Conservation (phyloP, 192 early-diverging fungal genomes). For the Rhizoclosmatium sp. region DNA sequence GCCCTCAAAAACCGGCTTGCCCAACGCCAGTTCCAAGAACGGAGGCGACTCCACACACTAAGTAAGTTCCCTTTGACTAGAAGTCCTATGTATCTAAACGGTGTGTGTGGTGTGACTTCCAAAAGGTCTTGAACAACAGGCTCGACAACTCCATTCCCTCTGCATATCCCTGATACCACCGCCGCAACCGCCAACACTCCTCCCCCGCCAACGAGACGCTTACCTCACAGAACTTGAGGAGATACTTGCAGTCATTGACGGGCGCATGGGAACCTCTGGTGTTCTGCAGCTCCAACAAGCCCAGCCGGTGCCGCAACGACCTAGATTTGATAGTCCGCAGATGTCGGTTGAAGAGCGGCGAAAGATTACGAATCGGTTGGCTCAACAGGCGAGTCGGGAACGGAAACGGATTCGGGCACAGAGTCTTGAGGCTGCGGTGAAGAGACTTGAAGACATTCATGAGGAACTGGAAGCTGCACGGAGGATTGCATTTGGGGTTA, state of each 20-base stretch:
- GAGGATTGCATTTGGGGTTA: too few species aligned
- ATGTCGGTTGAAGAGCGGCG: not conserved
- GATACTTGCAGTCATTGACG: not conserved
- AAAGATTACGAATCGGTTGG: not conserved
- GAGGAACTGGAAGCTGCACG: not conserved
- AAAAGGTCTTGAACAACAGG: not conserved
- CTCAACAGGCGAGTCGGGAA: not conserved
- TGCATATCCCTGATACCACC: not conserved
- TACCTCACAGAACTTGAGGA: not conserved
- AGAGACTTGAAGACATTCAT: not conserved
- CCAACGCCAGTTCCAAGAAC: conserved; percentile 2
- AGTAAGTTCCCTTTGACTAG: too few species aligned
- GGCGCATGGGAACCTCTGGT: too few species aligned
- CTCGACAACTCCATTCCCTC: not conserved
- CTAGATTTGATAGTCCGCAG: not conserved
- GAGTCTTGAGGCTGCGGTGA: not conserved
- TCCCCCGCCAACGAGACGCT: not conserved
- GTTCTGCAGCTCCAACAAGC: not conserved
- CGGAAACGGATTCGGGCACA: not conserved
- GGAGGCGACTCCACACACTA: not conserved
- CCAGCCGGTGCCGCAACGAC: not conserved
- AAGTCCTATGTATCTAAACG: not conserved
- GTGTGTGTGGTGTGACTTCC: not conserved
- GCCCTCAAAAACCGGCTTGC: not conserved
- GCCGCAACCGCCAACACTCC: not conserved